These are phyloP conservation scores for Taiozyma sp. DNA, from an alignment of 1,139 yeast genomes.

Conservation along the genomic window DNA sequence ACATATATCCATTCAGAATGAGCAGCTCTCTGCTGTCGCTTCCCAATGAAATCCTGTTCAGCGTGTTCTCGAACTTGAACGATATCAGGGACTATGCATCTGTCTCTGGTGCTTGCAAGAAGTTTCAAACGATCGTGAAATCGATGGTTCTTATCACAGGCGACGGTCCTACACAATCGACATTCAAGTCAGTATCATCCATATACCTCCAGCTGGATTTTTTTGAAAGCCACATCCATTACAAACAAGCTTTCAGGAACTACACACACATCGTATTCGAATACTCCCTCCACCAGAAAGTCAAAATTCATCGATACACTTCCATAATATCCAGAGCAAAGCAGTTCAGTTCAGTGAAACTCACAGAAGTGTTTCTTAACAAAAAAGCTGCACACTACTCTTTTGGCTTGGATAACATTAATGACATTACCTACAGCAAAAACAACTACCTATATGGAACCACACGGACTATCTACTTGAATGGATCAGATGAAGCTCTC, in stretches of 20 bases:
- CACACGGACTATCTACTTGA: constrained; percentile 2
- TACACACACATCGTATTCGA: constrained; percentile 6
- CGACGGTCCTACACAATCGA: constrained; percentile 3
- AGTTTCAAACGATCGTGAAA: constrained; percentile 1
- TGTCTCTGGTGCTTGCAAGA: constrained; percentile 2
- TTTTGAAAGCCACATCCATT: background rate
- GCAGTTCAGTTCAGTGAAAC: background rate
- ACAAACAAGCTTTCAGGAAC: background rate
- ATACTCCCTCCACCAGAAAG: background rate
- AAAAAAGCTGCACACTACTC: constrained; percentile 3
- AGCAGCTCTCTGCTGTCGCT: background rate
- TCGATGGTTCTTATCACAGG: constrained; percentile 3
- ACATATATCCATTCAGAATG: background rate
- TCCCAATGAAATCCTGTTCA: constrained; percentile 1
- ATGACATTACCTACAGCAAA: constrained; percentile 1
- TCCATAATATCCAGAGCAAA: background rate
- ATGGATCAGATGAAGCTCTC: constrained; percentile 5
- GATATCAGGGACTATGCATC: constrained; percentile 2
- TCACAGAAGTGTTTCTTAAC: constrained; percentile 4
- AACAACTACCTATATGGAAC: constrained; percentile 4
- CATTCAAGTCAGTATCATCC: constrained; percentile 1
- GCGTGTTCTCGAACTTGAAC: background rate
- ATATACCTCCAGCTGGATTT: constrained; percentile 3
- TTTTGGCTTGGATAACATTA: constrained; percentile 1
- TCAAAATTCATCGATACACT: constrained; percentile 1